Conservation (phyloP, 164 flowering plant genomes). For the Cinnamomum chago region DNA sequence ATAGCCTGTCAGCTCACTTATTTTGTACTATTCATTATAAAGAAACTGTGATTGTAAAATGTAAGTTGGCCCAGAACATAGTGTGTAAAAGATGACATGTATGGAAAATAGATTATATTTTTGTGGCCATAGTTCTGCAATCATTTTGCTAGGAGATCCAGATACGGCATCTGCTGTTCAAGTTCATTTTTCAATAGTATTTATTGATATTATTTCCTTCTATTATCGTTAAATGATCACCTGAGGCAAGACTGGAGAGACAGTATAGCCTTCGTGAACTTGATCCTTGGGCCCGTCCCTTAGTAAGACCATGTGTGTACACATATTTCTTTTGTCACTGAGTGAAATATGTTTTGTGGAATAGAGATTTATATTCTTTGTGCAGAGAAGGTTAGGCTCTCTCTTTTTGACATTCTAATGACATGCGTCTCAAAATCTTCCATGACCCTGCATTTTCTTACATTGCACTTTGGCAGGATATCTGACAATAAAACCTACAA, state of each 20-base stretch:
- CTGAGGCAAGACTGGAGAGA: too few relatives aligned
- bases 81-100: background rate
- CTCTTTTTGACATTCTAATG: background rate
- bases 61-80: background rate
- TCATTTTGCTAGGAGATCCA: background rate
- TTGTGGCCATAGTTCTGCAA: background rate
- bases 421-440: background rate
- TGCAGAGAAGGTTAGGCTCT: background rate
- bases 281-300: too few relatives aligned
- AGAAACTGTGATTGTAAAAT: background rate
- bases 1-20: background rate
- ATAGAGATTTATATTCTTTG: background rate
- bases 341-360: background rate
- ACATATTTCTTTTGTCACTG: too few relatives aligned
- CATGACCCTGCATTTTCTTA: background rate
- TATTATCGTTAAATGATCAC: too few relatives aligned
- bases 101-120: background rate
- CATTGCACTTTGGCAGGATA: conserved; percentile 40
- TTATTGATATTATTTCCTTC: background rate
- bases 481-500: conserved; percentile 44
- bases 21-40: background rate
- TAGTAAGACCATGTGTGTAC: too few relatives aligned
- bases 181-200: background rate
- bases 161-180: background rate
- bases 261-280: too few relatives aligned